Base-by-base conservation (phyloP, 257 asterid species). In the Vinca minor region DNA sequence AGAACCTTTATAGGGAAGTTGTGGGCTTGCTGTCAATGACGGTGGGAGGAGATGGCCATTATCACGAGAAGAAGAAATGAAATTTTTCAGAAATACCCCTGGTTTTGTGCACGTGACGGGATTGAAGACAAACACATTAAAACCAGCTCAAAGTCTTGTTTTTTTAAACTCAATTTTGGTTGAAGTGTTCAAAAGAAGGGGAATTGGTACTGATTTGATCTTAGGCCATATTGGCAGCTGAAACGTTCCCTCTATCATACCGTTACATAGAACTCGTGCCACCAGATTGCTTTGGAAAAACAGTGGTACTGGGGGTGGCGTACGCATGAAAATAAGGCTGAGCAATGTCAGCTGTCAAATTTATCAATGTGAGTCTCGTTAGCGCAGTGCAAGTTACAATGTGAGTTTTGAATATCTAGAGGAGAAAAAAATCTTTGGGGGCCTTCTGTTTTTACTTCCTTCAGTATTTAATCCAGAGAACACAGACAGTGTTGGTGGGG, bases 391-490 rank as follows among this genome's bases (percentile, higher is more conserved):
- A n/a, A n/a, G n/a, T n/a, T n/a, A n/a, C n/a, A n/a, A n/a, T n/a
- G n/a, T n/a, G n/a, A n/a, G n/a, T n/a, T n/a, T 63, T 50, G 98
- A 86, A 70, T 91, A 86, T 80, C 81, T 88, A 73, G 91, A 60
- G 59, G 87, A 86, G 74, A 79, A 69, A 74, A 91, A 86, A 79
- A 85, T 84, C 53, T 78, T 91, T 63, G 98, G 98, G 39, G 96
- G 96, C 62, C 69, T 91, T 67, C 83, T 91, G 70, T 81, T 91
- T 71, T 75, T 91, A 73, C 86, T 91, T 59, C 98, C 96, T 68
- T 85, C 81, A 28, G 71, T 81, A 34, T 82, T 86, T 69, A 81
- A 77, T 72, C 87, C 94, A 57, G 77, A 81, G 66, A 63, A 76
- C 68, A 48, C 59, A 10, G 89, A 79, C 42, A 61, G 64, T 23